These are phyloP conservation scores for Fusarium sp. DNA, from an alignment of 2,329 filamentous ascomycete genomes.

Conservation along the genomic window DNA sequence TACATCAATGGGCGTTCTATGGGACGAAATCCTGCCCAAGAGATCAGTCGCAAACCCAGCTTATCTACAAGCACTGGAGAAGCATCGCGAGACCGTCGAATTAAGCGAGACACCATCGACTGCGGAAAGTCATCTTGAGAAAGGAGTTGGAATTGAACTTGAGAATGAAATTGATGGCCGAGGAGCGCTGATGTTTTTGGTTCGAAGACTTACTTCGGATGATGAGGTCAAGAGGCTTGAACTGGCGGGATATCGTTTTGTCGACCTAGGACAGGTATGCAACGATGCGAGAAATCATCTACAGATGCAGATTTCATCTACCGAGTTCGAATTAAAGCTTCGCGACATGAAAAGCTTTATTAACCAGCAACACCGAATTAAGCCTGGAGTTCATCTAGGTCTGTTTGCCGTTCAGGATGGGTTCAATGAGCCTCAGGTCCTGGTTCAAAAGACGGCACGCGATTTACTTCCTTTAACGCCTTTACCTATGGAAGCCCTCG, in stretches of 20 bases:
- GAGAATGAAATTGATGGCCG: slow-evolving; percentile 64
- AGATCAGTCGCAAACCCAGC: slow-evolving; percentile 55
- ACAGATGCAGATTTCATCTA: slow-evolving; percentile 80
- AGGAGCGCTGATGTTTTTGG: slow-evolving; percentile 84
- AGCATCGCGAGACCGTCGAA: slow-evolving; percentile 2
- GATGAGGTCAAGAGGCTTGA: slow-evolving; percentile 73
- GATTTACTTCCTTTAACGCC: slow-evolving; percentile 71
- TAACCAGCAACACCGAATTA: slow-evolving; percentile 58
- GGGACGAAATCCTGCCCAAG: slow-evolving; percentile 80
- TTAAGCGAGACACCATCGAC: neutral
- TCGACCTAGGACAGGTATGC: slow-evolving; percentile 74
- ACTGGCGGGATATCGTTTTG: slow-evolving; percentile 81
- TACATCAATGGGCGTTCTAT: slow-evolving; percentile 74
- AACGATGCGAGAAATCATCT: slow-evolving; percentile 79
- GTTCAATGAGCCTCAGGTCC: slow-evolving; percentile 69
- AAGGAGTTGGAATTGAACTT: slow-evolving; percentile 49
- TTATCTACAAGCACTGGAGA: slow-evolving; percentile 23
- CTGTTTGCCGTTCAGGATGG: slow-evolving; percentile 69
- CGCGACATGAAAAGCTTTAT: slow-evolving; percentile 72
- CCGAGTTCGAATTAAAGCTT: slow-evolving; percentile 72
- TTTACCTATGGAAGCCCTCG: slow-evolving; percentile 64
- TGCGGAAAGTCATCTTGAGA: slow-evolving; percentile 54
- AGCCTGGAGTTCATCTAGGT: slow-evolving; percentile 67
- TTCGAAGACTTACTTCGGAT: slow-evolving; percentile 69
- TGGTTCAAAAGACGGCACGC: slow-evolving; percentile 67